phyloP scores from a whole-genome alignment of 192 early-diverging fungal species.

The Entomortierella parvispora region DNA sequence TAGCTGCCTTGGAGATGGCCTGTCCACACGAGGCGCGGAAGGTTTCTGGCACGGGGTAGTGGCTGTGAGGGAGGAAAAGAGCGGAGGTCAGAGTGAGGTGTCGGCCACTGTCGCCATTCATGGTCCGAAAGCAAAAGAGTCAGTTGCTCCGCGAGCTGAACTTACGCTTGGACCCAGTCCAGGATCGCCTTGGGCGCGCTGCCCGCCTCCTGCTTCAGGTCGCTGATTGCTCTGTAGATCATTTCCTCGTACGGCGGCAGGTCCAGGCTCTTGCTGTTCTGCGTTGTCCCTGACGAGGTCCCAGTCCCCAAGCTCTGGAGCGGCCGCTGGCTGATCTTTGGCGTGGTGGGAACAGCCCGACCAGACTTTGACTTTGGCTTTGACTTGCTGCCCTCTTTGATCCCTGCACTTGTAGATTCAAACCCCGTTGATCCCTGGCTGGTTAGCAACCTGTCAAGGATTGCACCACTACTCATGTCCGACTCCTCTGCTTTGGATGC shows the following conservation, averaged over 20 bases:
- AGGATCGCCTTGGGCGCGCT: conserved; percentile 56
- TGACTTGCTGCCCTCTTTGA: too few species aligned
- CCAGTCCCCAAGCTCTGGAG: too few species aligned
- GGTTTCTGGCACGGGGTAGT: conserved; percentile 55
- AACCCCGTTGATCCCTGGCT: too few species aligned
- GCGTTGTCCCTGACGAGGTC: conserved; percentile 4
- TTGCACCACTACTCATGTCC: too few species aligned
- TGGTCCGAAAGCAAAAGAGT: background rate
- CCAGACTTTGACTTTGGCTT: too few species aligned
- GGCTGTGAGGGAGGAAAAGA: conserved; percentile 15
- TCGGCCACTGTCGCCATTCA: too few species aligned
- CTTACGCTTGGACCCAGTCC: conserved; percentile 60
- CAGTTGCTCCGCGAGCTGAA: background rate
- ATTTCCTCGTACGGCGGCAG: conserved; percentile 63
- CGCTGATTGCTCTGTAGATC: conserved; percentile 58
- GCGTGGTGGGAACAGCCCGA: too few species aligned
- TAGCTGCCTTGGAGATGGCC: conserved; percentile 59
- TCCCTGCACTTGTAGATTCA: too few species aligned
- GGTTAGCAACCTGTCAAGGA: too few species aligned
- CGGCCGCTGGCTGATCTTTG: too few species aligned
- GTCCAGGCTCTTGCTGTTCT: conserved; percentile 40
- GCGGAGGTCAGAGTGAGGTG: too few species aligned
- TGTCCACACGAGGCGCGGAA: conserved; percentile 59
- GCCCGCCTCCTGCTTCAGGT: conserved; percentile 51
- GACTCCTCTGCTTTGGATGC: too few species aligned